Base-by-base conservation (phyloP, 2,329 filamentous ascomycete genomes). In the Massarina eburnea region DNA sequence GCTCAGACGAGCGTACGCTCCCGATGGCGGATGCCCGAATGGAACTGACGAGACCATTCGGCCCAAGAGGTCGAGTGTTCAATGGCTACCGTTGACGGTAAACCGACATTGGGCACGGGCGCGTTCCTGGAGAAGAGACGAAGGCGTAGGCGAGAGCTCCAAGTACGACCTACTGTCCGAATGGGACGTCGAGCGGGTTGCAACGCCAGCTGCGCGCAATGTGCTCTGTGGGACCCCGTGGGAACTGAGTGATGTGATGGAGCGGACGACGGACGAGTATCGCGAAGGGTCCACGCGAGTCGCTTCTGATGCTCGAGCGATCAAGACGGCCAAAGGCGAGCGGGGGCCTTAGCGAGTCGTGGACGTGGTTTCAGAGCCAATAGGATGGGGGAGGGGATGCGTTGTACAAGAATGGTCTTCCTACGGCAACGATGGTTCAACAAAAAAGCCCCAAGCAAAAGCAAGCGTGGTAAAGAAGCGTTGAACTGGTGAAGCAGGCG, bases 331-430 rank as follows among this genome's bases (percentile, higher is more conserved):
- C 27, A 51, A 52, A 51, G 54, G 60, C 58, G 58, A 55, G 62
- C 52, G 57, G 55, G 62, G 64, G 63, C 48, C 51, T 66, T 66
- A 64, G 64, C 66, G 66, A 67, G 59, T 64, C 51, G 61, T 54
- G 56, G 59, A 54, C 48, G 57, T 46, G 45, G 56, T 33, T 51
- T 49, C 46, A 58, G 40, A 48, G 47, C 64, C 64, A 68, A 68
- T 66, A 45, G 52, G 45, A 46, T 34, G n/a, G n/a, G n/a, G n/a
- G n/a, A n/a, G n/a, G n/a, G n/a, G n/a, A n/a, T n/a, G n/a, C n/a
- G n/a, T n/a, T n/a, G n/a, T n/a, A n/a, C 45, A 38, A 48, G 51
- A 20, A 46, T 58, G 54, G 52, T 56, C 51, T 55, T 52, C 57
- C 49, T 40, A 49, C 21, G 10, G 21, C 12, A 38, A 20, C n/a